A percentile compares a stretch with the other conserved stretches of the same genome.
These are phyloP conservation scores for Monilinia laxa DNA, from an alignment of 2,329 filamentous ascomycete species.

Conservation along the genomic window DNA sequence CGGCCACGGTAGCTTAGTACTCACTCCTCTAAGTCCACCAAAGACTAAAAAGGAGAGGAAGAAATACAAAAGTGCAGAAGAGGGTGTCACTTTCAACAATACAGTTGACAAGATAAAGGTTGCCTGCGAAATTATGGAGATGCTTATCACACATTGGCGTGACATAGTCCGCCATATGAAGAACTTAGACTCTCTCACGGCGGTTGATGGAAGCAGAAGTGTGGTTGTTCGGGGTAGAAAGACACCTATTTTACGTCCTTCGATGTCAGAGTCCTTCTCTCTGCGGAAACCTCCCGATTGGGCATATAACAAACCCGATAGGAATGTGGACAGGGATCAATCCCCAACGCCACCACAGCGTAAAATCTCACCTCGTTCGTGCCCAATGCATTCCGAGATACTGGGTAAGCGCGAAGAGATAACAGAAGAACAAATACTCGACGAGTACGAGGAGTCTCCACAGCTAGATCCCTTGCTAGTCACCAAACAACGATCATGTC, in stretches of 20 bases:
- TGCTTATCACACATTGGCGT: conserved; percentile 65
- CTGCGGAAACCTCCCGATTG: conserved; percentile 44
- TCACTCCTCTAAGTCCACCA: conserved; percentile 42
- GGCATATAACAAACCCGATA: conserved; percentile 33
- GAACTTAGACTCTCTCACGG: conserved; percentile 41
- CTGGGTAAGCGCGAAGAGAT: not conserved
- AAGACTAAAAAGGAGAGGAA: conserved; percentile 47
- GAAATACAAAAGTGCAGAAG: conserved; percentile 34
- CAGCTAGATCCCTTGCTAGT: conserved; percentile 29
- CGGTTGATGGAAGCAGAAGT: conserved; percentile 24
- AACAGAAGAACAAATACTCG: not conserved
- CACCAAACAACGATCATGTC: conserved; percentile 30
- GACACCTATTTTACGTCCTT: conserved; percentile 42
- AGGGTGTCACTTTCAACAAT: conserved; percentile 31
- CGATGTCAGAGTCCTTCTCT: conserved; percentile 46
- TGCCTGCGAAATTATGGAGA: conserved; percentile 60
- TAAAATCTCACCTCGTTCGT: conserved; percentile 33
- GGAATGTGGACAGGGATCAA: conserved; percentile 32
- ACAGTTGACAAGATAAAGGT: conserved; percentile 56
- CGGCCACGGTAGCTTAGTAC: conserved; percentile 33
- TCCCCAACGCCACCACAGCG: conserved; percentile 43
- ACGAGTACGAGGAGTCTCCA: not conserved
- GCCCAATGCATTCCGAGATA: not conserved
- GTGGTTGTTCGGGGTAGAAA: conserved; percentile 26
- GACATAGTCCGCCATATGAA: conserved; percentile 62